Evolutionary conservation across 2,329 filamentous ascomycete genomes (phyloP), one percentile per base, ranked within the genome.

Genomic region (Aspergillus neotritici): DNA sequence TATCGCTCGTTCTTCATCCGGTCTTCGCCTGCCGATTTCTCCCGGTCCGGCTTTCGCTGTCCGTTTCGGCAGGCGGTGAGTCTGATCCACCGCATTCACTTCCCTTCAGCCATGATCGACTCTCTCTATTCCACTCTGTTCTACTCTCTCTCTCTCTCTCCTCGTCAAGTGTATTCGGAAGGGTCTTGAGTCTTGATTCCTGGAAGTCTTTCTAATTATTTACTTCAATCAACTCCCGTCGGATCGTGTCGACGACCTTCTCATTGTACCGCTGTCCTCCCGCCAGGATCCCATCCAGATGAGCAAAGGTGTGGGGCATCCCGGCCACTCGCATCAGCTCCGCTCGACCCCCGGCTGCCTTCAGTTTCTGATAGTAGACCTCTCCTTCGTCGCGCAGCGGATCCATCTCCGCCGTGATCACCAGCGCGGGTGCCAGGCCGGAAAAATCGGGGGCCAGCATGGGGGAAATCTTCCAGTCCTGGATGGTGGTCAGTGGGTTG

Each of bases 401-500:
- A 49, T 70, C 67, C 54, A 70, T 60, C 49, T 69, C 67, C 8
- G 67, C 66, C 2, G 64, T 69, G 40, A 61, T 58, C 13, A 69
- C 55, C 36, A 69, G 47, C 3, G 68, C 67, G 4, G 66, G 65
- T 9, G 67, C 66, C 28, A 70, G 46, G 34, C 58, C 52, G 9
- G 51, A 39, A 31, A 69, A 66, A 37, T 58, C 58, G 3, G 61
- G 54, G 4, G 66, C 60, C 12, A 63, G 48, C n/a, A 70, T 68
- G 3, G 66, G 67, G 4, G 66, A 68, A 34, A 69, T 67, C 40
- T 64, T 68, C 66, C 66, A 69, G 45, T 69, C 63, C 64, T 67
- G 5, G 4, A 7, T 12, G 8, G 40, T n/a, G 21, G 36, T 58
- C 29, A 55, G 49, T 33, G 28, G 15, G 13, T 14, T 34, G 28